Evolutionary conservation across 2,329 filamentous ascomycete genomes (phyloP), one percentile per base, ranked within the genome.

Genomic region (Furcasterigmium sp.): DNA sequence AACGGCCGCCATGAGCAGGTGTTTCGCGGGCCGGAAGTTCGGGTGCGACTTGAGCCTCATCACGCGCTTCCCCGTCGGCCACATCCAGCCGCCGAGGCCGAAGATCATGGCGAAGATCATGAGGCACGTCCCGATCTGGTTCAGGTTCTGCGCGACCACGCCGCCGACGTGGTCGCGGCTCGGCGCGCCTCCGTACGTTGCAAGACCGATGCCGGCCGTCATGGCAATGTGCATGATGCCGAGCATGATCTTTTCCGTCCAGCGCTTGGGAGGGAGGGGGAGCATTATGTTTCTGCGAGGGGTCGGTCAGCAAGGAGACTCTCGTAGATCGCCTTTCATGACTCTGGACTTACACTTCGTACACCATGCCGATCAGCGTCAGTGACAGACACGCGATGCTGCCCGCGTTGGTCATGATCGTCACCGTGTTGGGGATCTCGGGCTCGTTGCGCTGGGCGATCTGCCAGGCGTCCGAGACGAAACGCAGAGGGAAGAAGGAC

Each of bases 371-470:
- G 14, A 56, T 56, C 17, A 56, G 30, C 4, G 53, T 47, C 35
- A 58, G 35, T 4, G 50, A 51, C 35, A 56, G 37, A 37, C 54
- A 57, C n/a, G 55, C 53, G 8, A 57, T 49, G 34, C 55, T 54
- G 8, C 52, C 56, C 6, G 57, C 47, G 20, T 54, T 57, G 28
- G 55, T 58, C 51, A 57, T 55, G 8, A 55, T 52, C 5, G 47
- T 42, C 8, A 59, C 49, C 15, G 45, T 40, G 32, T 54, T 57
- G 13, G 50, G 49, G 4, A 50, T 37, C 17, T 52, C 39, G 4
- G 50, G 48, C 8, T 56, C 39, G 36, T 56, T 37, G 14, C 43
- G 45, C 18, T 48, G 52, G 39, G 48, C 23, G 21, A 59, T 46
- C 17, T 53, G 50, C 34, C 55, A 59, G 36, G 44, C 44, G n/a